Conservation (phyloP, 2,329 filamentous ascomycete genomes). For the Fusarium paranaense region DNA sequence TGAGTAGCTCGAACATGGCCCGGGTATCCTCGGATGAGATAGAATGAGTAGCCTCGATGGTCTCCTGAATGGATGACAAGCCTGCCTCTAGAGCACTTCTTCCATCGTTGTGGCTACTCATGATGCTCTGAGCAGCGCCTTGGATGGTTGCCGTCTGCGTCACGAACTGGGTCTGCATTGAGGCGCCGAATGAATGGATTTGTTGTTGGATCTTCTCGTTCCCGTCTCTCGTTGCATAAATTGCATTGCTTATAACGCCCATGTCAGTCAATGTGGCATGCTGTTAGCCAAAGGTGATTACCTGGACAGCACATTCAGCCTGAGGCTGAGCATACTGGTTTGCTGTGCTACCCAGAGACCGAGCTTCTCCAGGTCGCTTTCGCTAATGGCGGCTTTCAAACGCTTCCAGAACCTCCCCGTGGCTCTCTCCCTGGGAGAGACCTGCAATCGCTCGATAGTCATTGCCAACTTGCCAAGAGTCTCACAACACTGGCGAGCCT, state of each 20-base stretch:
- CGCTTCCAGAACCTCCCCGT: constrained; percentile 14
- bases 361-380: constrained; percentile 5
- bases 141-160: not conserved
- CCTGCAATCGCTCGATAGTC: not conserved
- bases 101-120: not conserved
- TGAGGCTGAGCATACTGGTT: not conserved
- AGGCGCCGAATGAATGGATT: not conserved
- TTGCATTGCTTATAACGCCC: not conserved
- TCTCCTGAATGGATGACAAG: not conserved
- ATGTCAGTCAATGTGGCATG: not conserved
- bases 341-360: not conserved
- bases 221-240: not conserved
- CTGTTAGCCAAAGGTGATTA: not conserved
- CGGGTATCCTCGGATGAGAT: not conserved
- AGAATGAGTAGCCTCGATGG: not conserved
- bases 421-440: not conserved
- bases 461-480: constrained; percentile 5
- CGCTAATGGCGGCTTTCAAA: constrained; percentile 1
- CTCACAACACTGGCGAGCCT: constrained; percentile 3
- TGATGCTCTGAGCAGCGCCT: not conserved
- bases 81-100: not conserved
- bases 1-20: not conserved
- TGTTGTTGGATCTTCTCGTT: not conserved
- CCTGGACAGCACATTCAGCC: constrained; percentile 8
- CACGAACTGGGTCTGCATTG: not conserved